A percentile compares a stretch with the other conserved stretches of the same genome.
Conservation (phyloP, 805 yeast genomes). For the Brettanomyces sp. region DNA sequence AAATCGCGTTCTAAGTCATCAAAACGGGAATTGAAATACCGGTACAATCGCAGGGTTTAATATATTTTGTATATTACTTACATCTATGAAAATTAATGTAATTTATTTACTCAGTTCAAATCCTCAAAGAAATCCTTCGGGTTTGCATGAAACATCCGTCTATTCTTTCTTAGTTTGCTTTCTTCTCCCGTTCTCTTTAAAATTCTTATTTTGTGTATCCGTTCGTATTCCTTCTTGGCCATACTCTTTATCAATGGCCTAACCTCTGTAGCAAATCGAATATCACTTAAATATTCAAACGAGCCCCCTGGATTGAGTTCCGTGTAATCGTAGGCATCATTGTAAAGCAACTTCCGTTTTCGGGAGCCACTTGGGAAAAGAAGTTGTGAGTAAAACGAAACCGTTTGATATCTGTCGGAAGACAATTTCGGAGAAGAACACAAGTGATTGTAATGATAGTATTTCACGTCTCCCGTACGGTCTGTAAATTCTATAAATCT, state of each 20-base stretch:
- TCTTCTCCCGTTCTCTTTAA: neutral
- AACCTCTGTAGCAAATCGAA: slow-evolving; percentile 13
- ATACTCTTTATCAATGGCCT: slow-evolving; percentile 20
- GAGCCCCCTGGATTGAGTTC: slow-evolving; percentile 12
- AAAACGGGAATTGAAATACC: neutral
- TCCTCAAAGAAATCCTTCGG: slow-evolving; percentile 5
- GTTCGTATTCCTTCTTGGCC: slow-evolving; percentile 18
- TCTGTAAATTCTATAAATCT: neutral
- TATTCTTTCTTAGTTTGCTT: neutral
- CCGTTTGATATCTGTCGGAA: slow-evolving; percentile 1
- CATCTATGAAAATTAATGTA: no score
- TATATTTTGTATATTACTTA: no score
- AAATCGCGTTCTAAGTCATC: neutral
- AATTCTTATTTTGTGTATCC: slow-evolving; percentile 3
- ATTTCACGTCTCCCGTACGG: neutral
- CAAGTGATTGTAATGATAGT: no score
- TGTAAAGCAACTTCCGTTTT: slow-evolving; percentile 9
- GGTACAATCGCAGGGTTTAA: no score
- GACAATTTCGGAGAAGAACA: neutral
- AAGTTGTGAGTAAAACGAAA: slow-evolving; percentile 22
- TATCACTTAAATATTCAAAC: slow-evolving; percentile 12
- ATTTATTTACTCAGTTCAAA: neutral
- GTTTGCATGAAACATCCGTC: slow-evolving; percentile 5
- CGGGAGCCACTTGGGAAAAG: slow-evolving; percentile 18
- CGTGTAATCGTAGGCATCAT: slow-evolving; percentile 15